Evolutionary conservation across 208 protist genomes (phyloP), one percentile per base, ranked within the genome.

Genomic region (Acanthamoeba culbertsoni): DNA sequence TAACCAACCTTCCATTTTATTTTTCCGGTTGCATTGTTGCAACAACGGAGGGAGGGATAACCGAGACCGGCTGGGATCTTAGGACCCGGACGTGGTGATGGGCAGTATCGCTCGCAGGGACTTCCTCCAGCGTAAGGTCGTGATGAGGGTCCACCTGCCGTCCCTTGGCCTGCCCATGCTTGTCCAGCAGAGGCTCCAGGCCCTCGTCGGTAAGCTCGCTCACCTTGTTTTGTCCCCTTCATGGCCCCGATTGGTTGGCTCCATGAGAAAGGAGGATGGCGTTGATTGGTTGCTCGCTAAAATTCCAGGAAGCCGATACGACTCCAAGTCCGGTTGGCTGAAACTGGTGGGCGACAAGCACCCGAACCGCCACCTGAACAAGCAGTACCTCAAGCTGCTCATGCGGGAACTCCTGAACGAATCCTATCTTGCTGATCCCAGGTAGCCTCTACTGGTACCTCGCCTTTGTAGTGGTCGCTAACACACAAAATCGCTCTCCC

Each of bases 301-400:
- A 14, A n/a, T 68, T 7, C 7, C 8, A 75, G 63, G 63, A 16
- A 82, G 40, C 43, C 71, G 71, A 4, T 82, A 82, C 28, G 71
- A 82, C 40, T 23, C 71, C 46, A 26, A 28, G 8, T 48, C 82
- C 20, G 82, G 82, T 23, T 35, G 18, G 28, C 26, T 90, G 82
- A 90, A 65, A 51, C 82, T 90, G 10, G 82, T 90, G 14, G 82
- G 82, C 26, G 82, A 90, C 40, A 90, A 90, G 51, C 82, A 90
- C 55, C 53, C 46, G 23, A 90, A 59, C 31, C 82, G 82, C 35
- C 82, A 90, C 82, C 46, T 65, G 14, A 90, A 90, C 37, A 12
- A 46, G 31, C 57, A 90, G 35, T 40, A 90, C 37, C 33, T 90
- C 46, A 90, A 16, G 82, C 46, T 63, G 31, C 82, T 90, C 55